Percentiles rank a stretch among this genome's conserved stretches.
These are phyloP conservation scores for Saccharomyces jurei DNA, from an alignment of 805 yeast genomes.

Conservation along the genomic window DNA sequence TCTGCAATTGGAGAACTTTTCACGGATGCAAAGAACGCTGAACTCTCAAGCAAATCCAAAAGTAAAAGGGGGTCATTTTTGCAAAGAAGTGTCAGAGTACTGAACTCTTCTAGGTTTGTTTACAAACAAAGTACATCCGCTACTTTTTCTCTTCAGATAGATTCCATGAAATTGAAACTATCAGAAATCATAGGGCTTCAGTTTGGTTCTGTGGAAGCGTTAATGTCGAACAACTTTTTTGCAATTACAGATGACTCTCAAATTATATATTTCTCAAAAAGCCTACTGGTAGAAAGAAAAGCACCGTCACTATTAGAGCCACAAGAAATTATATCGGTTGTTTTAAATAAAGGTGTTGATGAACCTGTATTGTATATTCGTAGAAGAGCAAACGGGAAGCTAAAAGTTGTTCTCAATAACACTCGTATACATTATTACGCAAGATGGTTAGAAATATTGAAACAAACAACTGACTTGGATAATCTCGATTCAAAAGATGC, in stretches of 20 bases:
- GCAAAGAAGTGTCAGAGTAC: conserved; percentile 23
- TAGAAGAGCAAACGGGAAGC: conserved; percentile 27
- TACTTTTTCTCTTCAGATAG: conserved; percentile 10
- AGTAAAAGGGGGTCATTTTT: conserved; percentile 3
- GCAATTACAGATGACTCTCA: conserved; percentile 10
- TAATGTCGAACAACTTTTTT: conserved; percentile 5
- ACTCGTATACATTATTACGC: conserved; percentile 51
- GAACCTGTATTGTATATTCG: conserved; percentile 38
- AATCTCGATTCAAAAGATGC: neutral
- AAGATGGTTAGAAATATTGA: conserved; percentile 38
- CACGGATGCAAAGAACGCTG: neutral
- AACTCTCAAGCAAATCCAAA: neutral
- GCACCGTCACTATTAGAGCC: neutral
- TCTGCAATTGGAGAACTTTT: conserved; percentile 1
- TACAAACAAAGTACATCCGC: conserved; percentile 16
- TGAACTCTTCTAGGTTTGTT: conserved; percentile 21
- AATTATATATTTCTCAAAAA: conserved; percentile 11
- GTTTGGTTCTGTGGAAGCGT: conserved; percentile 16
- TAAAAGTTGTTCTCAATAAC: conserved; percentile 42
- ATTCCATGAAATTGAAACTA: conserved; percentile 8
- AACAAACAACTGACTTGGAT: conserved; percentile 1
- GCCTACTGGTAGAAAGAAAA: conserved; percentile 7
- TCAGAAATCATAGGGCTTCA: conserved; percentile 5
- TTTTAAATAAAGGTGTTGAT: conserved; percentile 30
- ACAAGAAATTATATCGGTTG: conserved; percentile 26